Percentiles rank a stretch among this genome's conserved stretches.
Conservation (phyloP, 371 early-diverging fungal species). For the Mortierella sp. region DNA sequence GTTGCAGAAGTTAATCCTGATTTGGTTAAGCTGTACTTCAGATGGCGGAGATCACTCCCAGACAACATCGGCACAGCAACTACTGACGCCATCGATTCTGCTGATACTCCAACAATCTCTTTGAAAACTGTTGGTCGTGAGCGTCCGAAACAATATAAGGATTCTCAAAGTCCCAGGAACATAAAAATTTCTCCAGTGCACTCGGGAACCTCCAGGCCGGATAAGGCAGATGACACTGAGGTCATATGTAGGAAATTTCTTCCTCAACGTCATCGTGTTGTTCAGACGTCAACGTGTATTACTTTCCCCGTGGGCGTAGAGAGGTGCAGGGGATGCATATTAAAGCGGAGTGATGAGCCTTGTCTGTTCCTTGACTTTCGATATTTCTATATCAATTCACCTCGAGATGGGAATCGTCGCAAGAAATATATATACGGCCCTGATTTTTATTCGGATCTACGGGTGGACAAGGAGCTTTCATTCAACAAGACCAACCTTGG, state of each 20-base stretch:
- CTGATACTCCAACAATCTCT: neutral
- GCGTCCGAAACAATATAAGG: too few relatives aligned
- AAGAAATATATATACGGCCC: neutral
- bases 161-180: too few relatives aligned
- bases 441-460: constrained; percentile 11
- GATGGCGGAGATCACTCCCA: neutral
- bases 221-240: neutral
- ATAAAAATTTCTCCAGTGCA: too few relatives aligned
- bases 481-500: constrained; percentile 4
- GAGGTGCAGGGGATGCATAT: neutral
- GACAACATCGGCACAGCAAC: neutral
- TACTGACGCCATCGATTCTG: neutral
- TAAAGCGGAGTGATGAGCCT: neutral
- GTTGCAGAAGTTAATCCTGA: constrained; percentile 1
- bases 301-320: neutral
- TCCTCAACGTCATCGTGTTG: neutral
- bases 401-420: neutral
- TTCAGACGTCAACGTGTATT: neutral
- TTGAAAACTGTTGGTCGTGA: neutral
- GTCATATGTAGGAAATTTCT: neutral
- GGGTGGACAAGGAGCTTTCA: neutral
- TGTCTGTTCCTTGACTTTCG: neutral
- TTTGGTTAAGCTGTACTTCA: neutral
- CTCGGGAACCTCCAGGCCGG: neutral
- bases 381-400: neutral